Evolutionary conservation across 2,329 filamentous ascomycete genomes (phyloP).

Genomic region (Sporothrix brunneoviolacea): DNA sequence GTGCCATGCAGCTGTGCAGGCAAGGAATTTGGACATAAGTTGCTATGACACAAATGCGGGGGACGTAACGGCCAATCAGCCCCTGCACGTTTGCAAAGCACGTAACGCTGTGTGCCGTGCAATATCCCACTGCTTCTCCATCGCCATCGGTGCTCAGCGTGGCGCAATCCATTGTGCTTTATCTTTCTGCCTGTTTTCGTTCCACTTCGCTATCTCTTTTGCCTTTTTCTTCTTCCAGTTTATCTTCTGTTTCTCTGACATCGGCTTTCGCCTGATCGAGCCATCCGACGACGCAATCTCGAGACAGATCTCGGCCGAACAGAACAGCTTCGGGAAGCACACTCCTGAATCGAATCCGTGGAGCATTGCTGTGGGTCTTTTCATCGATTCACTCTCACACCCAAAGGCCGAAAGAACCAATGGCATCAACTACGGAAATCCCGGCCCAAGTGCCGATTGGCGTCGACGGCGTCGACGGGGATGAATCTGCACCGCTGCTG

Average conservation of each 20-base stretch:
- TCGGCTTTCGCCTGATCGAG: not conserved
- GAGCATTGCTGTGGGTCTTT: no score
- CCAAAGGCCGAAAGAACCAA: conserved; percentile 25
- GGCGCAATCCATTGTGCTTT: conserved; percentile 9
- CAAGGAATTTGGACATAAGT: no score
- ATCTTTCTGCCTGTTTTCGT: not conserved
- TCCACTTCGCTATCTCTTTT: not conserved
- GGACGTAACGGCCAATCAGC: conserved; percentile 18
- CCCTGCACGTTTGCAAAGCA: conserved; percentile 15
- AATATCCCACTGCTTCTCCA: no score
- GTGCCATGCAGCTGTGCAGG: no score
- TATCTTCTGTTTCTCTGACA: not conserved
- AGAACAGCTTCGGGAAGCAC: no score
- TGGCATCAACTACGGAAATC: conserved; percentile 64
- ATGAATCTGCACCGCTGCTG: conserved; percentile 64
- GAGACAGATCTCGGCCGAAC: no score
- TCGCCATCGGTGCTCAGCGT: conserved; percentile 14
- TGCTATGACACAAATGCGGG: not conserved
- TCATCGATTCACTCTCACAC: no score
- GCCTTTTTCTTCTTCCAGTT: not conserved
- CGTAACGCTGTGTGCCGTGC: conserved; percentile 2
- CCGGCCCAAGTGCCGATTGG: conserved; percentile 43
- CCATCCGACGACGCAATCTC: no score
- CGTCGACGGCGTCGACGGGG: conserved; percentile 17
- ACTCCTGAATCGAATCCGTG: no score